Evolutionary conservation across 352 stramenopile species (phyloP).

Genomic region (Halophytophthora batemanensis): DNA sequence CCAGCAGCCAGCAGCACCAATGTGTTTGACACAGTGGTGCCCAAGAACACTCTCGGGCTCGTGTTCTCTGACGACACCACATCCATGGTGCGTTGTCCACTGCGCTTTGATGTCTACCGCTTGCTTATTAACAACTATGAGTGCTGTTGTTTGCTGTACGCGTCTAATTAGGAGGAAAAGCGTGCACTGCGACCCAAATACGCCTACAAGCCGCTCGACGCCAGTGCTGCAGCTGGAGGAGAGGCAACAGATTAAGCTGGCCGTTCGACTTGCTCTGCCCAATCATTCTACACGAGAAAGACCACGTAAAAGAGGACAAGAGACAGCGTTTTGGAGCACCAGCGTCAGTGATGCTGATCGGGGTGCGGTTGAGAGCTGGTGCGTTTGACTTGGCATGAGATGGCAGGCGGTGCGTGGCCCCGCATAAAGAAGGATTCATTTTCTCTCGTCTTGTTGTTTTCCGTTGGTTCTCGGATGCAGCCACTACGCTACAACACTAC

Average conservation of each 20-base stretch:
- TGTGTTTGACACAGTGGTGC: conserved; percentile 25
- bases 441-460: conserved; percentile 19
- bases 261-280: no score
- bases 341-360: no score
- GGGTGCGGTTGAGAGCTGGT: no score
- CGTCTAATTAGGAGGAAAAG: conserved; percentile 62
- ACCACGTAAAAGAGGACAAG: no score
- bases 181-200: conserved; percentile 76
- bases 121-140: conserved; percentile 2
- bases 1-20: conserved; percentile 25
- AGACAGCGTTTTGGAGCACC: no score
- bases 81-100: conserved; percentile 67
- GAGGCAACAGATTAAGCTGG: conserved; percentile 15
- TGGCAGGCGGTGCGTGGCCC: conserved; percentile 18
- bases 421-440: conserved; percentile 37
- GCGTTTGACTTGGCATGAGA: no score
- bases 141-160: conserved; percentile 1
- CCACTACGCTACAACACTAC: no score
- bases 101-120: no score
- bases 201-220: conserved; percentile 44
- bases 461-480: conserved; percentile 23
- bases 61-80: conserved; percentile 52
- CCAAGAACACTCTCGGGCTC: conserved; percentile 41
- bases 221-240: conserved; percentile 6
- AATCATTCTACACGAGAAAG: no score